Percentiles rank a stretch among this genome's conserved stretches.
Conservation (phyloP, 768 basidiomycete genomes). For the Tephrocybe sp. region DNA sequence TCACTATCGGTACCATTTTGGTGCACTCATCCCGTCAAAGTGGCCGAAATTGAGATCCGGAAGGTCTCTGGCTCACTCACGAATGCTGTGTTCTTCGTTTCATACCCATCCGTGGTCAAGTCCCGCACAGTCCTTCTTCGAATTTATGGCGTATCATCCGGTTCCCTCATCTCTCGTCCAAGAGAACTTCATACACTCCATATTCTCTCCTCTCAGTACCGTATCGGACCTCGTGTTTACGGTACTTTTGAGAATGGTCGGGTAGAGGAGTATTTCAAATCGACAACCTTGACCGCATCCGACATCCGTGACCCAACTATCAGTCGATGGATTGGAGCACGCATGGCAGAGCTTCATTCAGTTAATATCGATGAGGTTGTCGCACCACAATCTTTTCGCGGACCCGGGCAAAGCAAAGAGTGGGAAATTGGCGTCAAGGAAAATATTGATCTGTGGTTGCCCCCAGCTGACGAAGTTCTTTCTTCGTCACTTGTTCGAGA, state of each 20-base stretch:
- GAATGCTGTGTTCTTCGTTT: slow-evolving; percentile 96
- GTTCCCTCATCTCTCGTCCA: slow-evolving; percentile 81
- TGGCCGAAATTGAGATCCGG: slow-evolving; percentile 55
- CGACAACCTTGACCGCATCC: slow-evolving; percentile 69
- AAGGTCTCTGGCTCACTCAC: slow-evolving; percentile 92
- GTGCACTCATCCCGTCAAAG: slow-evolving; percentile 43
- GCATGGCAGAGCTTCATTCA: slow-evolving; percentile 95
- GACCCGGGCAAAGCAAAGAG: slow-evolving; percentile 36
- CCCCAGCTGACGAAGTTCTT: slow-evolving; percentile 71
- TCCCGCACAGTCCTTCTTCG: slow-evolving; percentile 78
- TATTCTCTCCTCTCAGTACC: slow-evolving; percentile 82
- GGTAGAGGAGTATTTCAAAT: slow-evolving; percentile 93
- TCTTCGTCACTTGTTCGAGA: slow-evolving; percentile 50
- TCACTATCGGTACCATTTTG: slow-evolving; percentile 59
- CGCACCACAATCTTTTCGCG: slow-evolving; percentile 39
- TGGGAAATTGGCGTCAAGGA: slow-evolving; percentile 60
- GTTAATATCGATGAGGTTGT: slow-evolving; percentile 81
- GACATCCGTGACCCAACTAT: slow-evolving; percentile 76
- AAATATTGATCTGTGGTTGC: slow-evolving; percentile 73
- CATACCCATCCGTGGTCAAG: slow-evolving; percentile 52
- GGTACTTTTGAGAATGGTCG: slow-evolving; percentile 97
- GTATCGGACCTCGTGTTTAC: slow-evolving; percentile 87
- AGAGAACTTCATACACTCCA: slow-evolving; percentile 87
- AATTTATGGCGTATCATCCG: slow-evolving; percentile 88
- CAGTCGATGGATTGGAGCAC: slow-evolving; percentile 84